phyloP scores from a whole-genome alignment of 257 asterid genomes.

The Leptodermis oblonga region DNA sequence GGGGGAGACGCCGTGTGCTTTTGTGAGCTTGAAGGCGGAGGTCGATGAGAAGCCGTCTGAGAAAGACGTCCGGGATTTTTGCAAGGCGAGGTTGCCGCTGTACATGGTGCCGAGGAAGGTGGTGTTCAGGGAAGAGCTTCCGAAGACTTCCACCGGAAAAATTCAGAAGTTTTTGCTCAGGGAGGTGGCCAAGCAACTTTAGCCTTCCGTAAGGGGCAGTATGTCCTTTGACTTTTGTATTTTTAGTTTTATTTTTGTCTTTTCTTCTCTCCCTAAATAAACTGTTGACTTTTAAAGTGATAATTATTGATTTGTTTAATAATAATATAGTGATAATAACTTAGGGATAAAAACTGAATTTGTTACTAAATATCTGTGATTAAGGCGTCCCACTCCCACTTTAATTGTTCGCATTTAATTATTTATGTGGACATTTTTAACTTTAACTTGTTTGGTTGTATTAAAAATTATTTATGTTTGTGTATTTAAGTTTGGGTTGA shows the following conservation, averaged over 20 bases:
- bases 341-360: too few species aligned
- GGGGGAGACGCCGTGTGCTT: slow-evolving; percentile 35
- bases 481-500: too few species aligned
- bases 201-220: background rate
- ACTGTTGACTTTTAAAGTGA: too few species aligned
- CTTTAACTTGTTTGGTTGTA: too few species aligned
- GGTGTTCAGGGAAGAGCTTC: slow-evolving; percentile 27
- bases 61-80: slow-evolving; percentile 21
- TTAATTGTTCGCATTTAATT: too few species aligned
- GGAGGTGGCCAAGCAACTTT: slow-evolving; percentile 17
- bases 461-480: too few species aligned
- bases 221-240: background rate
- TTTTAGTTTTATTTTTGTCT: background rate
- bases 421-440: too few species aligned
- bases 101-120: slow-evolving; percentile 28
- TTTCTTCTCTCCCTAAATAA: too few species aligned
- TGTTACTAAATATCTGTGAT: too few species aligned
- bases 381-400: too few species aligned
- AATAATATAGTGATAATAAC: too few species aligned
- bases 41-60: slow-evolving; percentile 11
- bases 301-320: too few species aligned
- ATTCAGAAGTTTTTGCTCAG: slow-evolving; percentile 28
- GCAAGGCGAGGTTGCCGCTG: slow-evolving; percentile 21
- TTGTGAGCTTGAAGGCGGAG: slow-evolving; percentile 19
- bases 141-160: slow-evolving; percentile 29